phyloP scores from a whole-genome alignment of 2,329 filamentous ascomycete genomes.

The Onygenales sp. region DNA sequence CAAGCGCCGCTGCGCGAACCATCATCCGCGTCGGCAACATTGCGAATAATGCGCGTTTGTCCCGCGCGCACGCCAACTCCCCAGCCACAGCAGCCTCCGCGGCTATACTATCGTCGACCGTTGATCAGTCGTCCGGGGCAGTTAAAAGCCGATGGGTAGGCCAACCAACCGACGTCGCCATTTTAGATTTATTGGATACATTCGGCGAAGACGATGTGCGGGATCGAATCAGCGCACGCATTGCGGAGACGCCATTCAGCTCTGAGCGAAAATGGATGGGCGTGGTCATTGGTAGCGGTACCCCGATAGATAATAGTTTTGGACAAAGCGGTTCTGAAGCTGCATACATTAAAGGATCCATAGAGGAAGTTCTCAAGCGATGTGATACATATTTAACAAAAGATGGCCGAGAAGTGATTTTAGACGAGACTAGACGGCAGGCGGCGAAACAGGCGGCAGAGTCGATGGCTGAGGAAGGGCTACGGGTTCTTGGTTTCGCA shows the following conservation, averaged over 20 bases:
- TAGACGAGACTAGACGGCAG: slow-evolving; percentile 66
- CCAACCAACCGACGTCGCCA: slow-evolving; percentile 94
- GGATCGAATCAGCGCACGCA: slow-evolving; percentile 70
- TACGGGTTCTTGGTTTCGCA: slow-evolving; percentile 86
- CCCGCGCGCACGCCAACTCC: slow-evolving; percentile 60
- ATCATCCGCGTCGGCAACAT: slow-evolving; percentile 91
- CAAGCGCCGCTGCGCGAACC: slow-evolving; percentile 65
- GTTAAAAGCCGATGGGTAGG: slow-evolving; percentile 86
- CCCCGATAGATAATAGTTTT: slow-evolving; percentile 38
- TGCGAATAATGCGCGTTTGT: slow-evolving; percentile 83
- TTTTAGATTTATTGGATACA: slow-evolving; percentile 82
- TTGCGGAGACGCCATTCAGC: slow-evolving; percentile 86
- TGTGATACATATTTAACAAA: slow-evolving; percentile 86
- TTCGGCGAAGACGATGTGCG: slow-evolving; percentile 89
- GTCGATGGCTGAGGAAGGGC: slow-evolving; percentile 75
- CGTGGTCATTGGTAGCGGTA: slow-evolving; percentile 60
- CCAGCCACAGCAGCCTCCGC: slow-evolving; percentile 61
- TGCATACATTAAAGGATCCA: slow-evolving; percentile 90
- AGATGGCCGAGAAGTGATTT: slow-evolving; percentile 74
- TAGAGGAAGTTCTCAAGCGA: slow-evolving; percentile 74
- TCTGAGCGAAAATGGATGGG: slow-evolving; percentile 99
- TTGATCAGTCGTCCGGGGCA: slow-evolving; percentile 50
- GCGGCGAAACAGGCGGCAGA: slow-evolving; percentile 73
- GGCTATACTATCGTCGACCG: slow-evolving; percentile 77
- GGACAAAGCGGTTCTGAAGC: slow-evolving; percentile 55